A percentile compares a stretch with the other conserved stretches of the same genome.
Evolutionary conservation across 768 basidiomycete species (phyloP).

Genomic region (Baorangia bicolor): DNA sequence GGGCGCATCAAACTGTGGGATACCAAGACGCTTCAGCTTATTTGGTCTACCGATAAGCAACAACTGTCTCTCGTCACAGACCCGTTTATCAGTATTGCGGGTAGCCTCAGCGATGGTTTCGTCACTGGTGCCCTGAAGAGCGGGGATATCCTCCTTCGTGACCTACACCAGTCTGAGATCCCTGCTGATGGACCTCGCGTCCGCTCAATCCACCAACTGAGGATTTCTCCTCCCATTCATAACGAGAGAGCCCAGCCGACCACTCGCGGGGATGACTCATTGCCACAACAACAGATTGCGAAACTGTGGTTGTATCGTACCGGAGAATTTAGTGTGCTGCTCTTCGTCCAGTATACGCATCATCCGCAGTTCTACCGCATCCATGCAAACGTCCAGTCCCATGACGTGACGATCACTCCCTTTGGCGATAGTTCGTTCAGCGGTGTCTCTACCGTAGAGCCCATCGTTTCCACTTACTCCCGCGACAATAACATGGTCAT

Average conservation of each 20-base stretch:
- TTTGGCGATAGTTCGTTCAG: slow-evolving; percentile 57
- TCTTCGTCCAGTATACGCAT: slow-evolving; percentile 54
- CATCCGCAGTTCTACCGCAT: slow-evolving; percentile 55
- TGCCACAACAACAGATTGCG: slow-evolving; percentile 5
- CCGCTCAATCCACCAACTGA: slow-evolving; percentile 28
- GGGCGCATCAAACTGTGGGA: slow-evolving; percentile 78
- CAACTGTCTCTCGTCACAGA: slow-evolving; percentile 41
- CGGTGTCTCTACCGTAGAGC: slow-evolving; percentile 47
- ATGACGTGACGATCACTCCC: slow-evolving; percentile 33
- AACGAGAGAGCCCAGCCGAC: slow-evolving; percentile 7
- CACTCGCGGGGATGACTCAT: neutral
- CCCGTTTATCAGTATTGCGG: slow-evolving; percentile 49
- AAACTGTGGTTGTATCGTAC: slow-evolving; percentile 18
- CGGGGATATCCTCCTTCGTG: slow-evolving; percentile 60
- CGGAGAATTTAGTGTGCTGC: neutral
- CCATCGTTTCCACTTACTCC: slow-evolving; percentile 42
- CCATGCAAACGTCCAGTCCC: slow-evolving; percentile 33
- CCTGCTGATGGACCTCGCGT: slow-evolving; percentile 10
- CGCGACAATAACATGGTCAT: slow-evolving; percentile 53
- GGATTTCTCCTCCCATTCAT: slow-evolving; percentile 38
- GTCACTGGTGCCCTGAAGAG: slow-evolving; percentile 52
- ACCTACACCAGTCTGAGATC: slow-evolving; percentile 36
- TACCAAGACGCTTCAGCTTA: slow-evolving; percentile 46
- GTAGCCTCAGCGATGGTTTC: slow-evolving; percentile 41
- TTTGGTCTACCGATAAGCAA: slow-evolving; percentile 60